These are phyloP conservation scores for Starmerella powellii DNA, from an alignment of 805 yeast genomes.

Conservation along the genomic window DNA sequence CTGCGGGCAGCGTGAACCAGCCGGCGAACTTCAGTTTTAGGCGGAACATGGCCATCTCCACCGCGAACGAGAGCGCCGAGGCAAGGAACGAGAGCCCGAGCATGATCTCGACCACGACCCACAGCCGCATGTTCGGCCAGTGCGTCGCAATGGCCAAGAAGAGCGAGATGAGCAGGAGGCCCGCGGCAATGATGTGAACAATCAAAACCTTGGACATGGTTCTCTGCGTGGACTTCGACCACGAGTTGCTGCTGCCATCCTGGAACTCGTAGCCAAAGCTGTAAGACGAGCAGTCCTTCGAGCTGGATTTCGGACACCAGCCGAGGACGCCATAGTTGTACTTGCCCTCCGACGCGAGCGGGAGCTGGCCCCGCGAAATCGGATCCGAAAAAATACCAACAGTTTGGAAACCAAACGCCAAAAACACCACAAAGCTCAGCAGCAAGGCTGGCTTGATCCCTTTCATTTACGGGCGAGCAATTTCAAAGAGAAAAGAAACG, in stretches of 20 bases:
- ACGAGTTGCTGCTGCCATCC: conserved; percentile 35
- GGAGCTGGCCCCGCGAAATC: conserved; percentile 34
- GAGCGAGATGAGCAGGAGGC: conserved; percentile 40
- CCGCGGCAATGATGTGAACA: conserved; percentile 56
- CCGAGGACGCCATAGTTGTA: conserved; percentile 62
- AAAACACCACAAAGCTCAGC: conserved; percentile 32
- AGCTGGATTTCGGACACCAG: conserved; percentile 38
- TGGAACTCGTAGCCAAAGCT: conserved; percentile 19
- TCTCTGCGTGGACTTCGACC: conserved; percentile 46
- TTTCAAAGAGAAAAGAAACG: not conserved
- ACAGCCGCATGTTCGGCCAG: conserved; percentile 32
- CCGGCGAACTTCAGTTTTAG: conserved; percentile 72
- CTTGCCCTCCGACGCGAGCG: conserved; percentile 40
- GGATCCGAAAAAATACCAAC: conserved; percentile 54
- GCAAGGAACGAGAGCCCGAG: conserved; percentile 59
- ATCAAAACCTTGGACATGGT: conserved; percentile 45
- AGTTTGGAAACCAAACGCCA: conserved; percentile 47
- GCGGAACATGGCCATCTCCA: conserved; percentile 67
- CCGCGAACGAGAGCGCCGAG: conserved; percentile 60
- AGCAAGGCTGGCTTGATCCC: conserved; percentile 17
- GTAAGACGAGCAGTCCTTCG: conserved; percentile 20
- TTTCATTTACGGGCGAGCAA: conserved; percentile 1
- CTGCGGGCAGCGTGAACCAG: conserved; percentile 66
- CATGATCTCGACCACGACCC: conserved; percentile 44
- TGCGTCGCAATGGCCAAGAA: conserved; percentile 34